phyloP scores from a whole-genome alignment of 495 filamentous ascomycete genomes.

The Aspergillus kassunensis region DNA sequence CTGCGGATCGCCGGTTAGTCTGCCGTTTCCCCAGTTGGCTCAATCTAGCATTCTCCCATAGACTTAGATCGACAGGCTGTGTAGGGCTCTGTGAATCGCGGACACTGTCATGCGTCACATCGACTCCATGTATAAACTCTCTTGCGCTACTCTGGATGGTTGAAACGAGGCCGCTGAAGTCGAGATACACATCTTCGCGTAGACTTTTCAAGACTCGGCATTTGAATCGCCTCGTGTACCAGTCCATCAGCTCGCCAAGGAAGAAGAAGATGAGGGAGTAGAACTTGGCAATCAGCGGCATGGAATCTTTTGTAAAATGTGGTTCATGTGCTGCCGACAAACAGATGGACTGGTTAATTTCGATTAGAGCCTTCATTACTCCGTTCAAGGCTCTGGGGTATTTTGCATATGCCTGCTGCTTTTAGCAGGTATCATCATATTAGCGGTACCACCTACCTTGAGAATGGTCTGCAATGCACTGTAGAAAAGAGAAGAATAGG shows the following conservation, averaged over 20 bases:
- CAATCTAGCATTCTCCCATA: conserved; percentile 36
- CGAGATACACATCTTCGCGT: conserved; percentile 41
- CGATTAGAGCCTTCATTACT: conserved; percentile 36
- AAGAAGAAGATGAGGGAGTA: conserved; percentile 47
- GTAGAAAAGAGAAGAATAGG: conserved; percentile 43
- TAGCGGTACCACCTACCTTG: conserved; percentile 38
- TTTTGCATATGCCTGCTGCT: conserved; percentile 39
- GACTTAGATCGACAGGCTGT: conserved; percentile 22
- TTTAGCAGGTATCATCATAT: too few species aligned
- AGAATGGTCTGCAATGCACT: conserved; percentile 44
- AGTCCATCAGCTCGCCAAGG: conserved; percentile 45
- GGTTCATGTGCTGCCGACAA: conserved; percentile 18
- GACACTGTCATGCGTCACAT: too few species aligned
- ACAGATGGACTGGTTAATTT: conserved; percentile 39
- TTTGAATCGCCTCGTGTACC: conserved; percentile 39
- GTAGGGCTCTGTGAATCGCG: conserved; percentile 5
- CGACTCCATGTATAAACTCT: conserved; percentile 22
- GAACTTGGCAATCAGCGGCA: conserved; percentile 32
- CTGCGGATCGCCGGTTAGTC: conserved; percentile 32
- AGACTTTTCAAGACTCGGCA: conserved; percentile 44
- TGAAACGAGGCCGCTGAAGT: conserved; percentile 40
- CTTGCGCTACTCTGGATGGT: conserved; percentile 31
- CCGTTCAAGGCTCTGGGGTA: conserved; percentile 45
- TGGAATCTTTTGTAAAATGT: conserved; percentile 19
- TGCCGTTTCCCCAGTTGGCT: conserved; percentile 38